Evolutionary conservation across 176 grass and related monocot species (phyloP).

Genomic region (Lolium perenne): DNA sequence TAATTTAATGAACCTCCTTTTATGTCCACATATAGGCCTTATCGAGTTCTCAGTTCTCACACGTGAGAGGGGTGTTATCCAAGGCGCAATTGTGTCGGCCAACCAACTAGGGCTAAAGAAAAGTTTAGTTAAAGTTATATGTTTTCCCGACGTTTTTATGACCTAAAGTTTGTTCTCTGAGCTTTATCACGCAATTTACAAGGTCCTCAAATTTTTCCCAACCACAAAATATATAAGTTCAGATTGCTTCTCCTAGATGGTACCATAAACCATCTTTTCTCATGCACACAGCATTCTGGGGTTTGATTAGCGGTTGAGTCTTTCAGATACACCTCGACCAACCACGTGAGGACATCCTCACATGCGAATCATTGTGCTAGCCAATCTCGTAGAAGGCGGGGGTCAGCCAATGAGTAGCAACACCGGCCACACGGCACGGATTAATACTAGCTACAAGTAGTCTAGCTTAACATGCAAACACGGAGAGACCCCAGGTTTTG

Average conservation of each 20-base stretch:
- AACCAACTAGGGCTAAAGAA: too few relatives aligned
- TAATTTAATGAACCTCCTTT: too few relatives aligned
- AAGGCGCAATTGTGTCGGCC: too few relatives aligned
- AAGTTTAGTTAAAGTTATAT: too few relatives aligned
- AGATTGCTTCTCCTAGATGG: neutral
- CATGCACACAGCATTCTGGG: neutral
- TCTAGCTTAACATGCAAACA: conserved; percentile 29
- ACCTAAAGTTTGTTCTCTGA: too few relatives aligned
- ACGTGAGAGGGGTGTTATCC: too few relatives aligned
- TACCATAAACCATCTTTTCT: neutral
- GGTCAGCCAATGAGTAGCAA: conserved; percentile 27
- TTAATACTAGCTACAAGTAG: neutral
- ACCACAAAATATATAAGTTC: neutral
- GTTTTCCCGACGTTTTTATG: too few relatives aligned
- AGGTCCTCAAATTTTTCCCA: too few relatives aligned
- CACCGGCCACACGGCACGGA: conserved; percentile 25
- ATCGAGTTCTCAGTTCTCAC: too few relatives aligned
- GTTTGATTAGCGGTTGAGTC: conserved; percentile 26
- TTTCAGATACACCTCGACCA: conserved; percentile 25
- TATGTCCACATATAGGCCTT: too few relatives aligned
- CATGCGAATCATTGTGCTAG: conserved; percentile 59
- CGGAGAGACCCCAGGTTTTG: conserved; percentile 57
- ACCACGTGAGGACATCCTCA: conserved; percentile 39
- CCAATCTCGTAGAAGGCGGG: conserved; percentile 46
- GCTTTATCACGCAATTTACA: too few relatives aligned